Percentiles rank a stretch among this genome's conserved stretches.
Evolutionary conservation across 441 rosid species (phyloP).

Genomic region (Metrosideros polymorpha): DNA sequence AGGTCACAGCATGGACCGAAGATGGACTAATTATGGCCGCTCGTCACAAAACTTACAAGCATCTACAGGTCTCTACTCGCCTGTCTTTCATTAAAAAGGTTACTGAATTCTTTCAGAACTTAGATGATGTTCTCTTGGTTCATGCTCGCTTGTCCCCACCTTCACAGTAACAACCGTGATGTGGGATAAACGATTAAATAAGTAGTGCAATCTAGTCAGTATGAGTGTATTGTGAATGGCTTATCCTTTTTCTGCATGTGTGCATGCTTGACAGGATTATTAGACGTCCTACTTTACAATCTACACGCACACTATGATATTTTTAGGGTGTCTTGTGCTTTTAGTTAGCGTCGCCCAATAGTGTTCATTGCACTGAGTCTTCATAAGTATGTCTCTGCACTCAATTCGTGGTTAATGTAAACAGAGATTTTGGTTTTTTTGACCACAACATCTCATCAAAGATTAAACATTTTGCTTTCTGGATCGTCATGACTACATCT

Average conservation of each 20-base stretch:
- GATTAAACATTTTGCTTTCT: background rate
- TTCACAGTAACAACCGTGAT: background rate
- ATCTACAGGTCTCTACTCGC: conserved; percentile 48
- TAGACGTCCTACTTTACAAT: background rate
- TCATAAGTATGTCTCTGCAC: background rate
- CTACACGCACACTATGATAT: background rate
- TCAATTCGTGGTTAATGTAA: background rate
- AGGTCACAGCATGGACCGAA: conserved; percentile 91
- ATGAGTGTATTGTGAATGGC: background rate
- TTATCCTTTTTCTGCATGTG: background rate
- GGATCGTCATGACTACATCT: background rate
- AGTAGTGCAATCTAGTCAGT: background rate
- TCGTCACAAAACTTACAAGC: conserved; percentile 72
- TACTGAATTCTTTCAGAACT: background rate
- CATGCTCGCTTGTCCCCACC: background rate
- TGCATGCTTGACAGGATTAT: background rate
- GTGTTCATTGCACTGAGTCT: background rate
- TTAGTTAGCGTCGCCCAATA: background rate
- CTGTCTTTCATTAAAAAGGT: background rate
- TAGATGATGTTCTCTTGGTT: background rate
- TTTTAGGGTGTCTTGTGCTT: background rate
- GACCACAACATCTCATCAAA: background rate
- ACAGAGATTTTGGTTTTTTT: background rate
- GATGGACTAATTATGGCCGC: conserved; percentile 96
- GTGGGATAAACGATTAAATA: background rate